A percentile compares a stretch with the other conserved stretches of the same genome.
phyloP scores from a whole-genome alignment of 345 rosid species.

The Euphorbia peplus region DNA sequence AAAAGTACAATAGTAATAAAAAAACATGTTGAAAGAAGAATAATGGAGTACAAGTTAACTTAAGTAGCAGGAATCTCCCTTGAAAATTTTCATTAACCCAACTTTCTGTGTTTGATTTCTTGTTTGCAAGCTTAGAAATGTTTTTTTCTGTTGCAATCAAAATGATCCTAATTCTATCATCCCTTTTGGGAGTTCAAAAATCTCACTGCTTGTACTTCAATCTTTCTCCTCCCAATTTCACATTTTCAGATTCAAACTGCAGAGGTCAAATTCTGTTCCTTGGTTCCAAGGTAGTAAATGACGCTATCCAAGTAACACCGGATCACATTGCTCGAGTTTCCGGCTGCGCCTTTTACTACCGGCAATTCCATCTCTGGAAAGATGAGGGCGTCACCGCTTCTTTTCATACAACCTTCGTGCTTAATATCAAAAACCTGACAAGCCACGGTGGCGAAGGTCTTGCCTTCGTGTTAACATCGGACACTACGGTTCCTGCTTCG shows the following conservation, averaged over 20 bases:
- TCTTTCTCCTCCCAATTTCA: constrained; percentile 34
- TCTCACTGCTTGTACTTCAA: constrained; percentile 32
- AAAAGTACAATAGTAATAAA: too few relatives aligned
- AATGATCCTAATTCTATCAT: not conserved
- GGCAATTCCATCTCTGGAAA: constrained; percentile 44
- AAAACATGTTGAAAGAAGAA: not conserved
- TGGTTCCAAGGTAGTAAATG: constrained; percentile 10
- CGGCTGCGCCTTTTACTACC: constrained; percentile 40
- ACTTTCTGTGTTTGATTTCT: too few relatives aligned
- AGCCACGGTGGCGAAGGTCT: constrained; percentile 64
- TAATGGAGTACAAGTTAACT: not conserved
- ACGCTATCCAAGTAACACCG: constrained; percentile 61
- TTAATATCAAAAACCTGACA: constrained; percentile 42
- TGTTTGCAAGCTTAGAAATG: constrained; percentile 5
- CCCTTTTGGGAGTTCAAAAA: constrained; percentile 11
- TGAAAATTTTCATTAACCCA: not conserved
- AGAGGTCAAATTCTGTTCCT: not conserved
- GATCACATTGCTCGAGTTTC: constrained; percentile 36
- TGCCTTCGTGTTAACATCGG: constrained; percentile 50
- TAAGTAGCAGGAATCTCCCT: not conserved
- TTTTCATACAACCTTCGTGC: constrained; percentile 56
- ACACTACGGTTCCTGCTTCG: constrained; percentile 23
- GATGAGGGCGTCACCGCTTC: constrained; percentile 18
- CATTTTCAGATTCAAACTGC: not conserved
- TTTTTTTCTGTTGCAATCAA: not conserved